A percentile compares a stretch with the other conserved stretches of the same genome.
Evolutionary conservation across 345 rosid species (phyloP).

Genomic region (Euclidium syriacum): DNA sequence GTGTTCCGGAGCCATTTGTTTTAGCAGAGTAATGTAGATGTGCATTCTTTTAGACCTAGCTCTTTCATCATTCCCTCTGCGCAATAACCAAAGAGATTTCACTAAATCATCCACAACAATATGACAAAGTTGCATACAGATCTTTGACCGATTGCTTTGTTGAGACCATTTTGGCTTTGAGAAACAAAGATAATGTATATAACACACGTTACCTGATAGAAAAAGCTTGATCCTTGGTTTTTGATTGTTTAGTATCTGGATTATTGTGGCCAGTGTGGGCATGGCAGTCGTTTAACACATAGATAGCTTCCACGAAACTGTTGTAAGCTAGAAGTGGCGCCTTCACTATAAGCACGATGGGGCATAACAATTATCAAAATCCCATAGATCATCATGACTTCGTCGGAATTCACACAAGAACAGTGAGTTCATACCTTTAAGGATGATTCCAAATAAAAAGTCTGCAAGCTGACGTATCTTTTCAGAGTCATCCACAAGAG

Average conservation of each 20-base stretch:
- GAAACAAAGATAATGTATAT: no score
- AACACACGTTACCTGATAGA: constrained; percentile 55
- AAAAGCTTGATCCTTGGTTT: constrained; percentile 49
- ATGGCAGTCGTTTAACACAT: constrained; percentile 75
- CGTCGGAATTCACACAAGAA: background rate
- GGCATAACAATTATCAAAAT: constrained; percentile 10
- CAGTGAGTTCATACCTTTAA: constrained; percentile 54
- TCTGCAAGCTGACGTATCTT: constrained; percentile 87
- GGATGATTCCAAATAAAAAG: constrained; percentile 79
- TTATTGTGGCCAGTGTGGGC: constrained; percentile 47
- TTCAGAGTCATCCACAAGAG: constrained; percentile 90
- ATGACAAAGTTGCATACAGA: constrained; percentile 10
- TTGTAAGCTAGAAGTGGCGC: constrained; percentile 95
- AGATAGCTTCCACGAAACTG: constrained; percentile 93
- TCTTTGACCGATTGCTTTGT: no score
- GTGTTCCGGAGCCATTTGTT: constrained; percentile 98
- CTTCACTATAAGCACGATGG: constrained; percentile 50
- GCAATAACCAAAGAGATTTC: constrained; percentile 4
- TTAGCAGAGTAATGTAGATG: constrained; percentile 66
- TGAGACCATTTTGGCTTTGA: no score
- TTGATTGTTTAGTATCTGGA: constrained; percentile 45
- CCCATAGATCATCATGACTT: background rate
- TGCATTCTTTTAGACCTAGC: constrained; percentile 85
- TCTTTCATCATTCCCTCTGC: constrained; percentile 74
- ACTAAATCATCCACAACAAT: constrained; percentile 13